Conservation (phyloP, 2,329 filamentous ascomycete species). For the Graphilbum fragrans region DNA sequence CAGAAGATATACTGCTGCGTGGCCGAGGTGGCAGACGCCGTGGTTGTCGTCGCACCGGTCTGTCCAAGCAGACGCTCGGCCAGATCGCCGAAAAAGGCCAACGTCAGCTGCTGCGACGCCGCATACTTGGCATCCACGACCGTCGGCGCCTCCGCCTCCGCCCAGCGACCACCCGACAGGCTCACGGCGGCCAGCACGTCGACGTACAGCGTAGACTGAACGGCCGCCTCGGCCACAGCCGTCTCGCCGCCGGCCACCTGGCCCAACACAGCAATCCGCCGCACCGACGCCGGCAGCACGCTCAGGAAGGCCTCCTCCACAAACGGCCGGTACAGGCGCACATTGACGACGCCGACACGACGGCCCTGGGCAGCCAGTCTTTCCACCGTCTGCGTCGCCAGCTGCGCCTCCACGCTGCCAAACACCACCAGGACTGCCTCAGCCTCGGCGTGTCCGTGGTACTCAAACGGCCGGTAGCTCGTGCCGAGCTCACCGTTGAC, state of each 20-base stretch:
- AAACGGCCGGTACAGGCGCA: constrained; percentile 90
- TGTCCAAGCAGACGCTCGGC: constrained; percentile 39
- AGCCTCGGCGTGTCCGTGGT: constrained; percentile 69
- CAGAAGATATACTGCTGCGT: constrained; percentile 87
- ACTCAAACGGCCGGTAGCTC: constrained; percentile 87
- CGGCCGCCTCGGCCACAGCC: constrained; percentile 59
- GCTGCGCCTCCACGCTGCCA: constrained; percentile 78
- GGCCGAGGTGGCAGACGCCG: constrained; percentile 24
- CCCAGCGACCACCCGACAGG: constrained; percentile 54
- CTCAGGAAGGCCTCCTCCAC: constrained; percentile 88
- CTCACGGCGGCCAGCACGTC: constrained; percentile 79
- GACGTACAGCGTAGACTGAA: constrained; percentile 80
- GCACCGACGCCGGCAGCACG: constrained; percentile 61
- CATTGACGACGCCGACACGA: constrained; percentile 79
- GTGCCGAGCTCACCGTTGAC: constrained; percentile 91
- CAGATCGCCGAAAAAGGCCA: constrained; percentile 37
- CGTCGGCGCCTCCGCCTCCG: constrained; percentile 43
- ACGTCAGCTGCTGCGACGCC: constrained; percentile 46
- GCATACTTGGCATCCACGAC: constrained; percentile 87
- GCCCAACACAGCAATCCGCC: constrained; percentile 73
- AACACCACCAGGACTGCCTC: constrained; percentile 84
- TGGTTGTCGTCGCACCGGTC: constrained; percentile 27
- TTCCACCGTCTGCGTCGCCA: constrained; percentile 69
- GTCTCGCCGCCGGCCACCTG: constrained; percentile 64
- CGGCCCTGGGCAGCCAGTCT: constrained; percentile 60